Conservation (phyloP, 2,329 filamentous ascomycete species). For the Onygena corvina region DNA sequence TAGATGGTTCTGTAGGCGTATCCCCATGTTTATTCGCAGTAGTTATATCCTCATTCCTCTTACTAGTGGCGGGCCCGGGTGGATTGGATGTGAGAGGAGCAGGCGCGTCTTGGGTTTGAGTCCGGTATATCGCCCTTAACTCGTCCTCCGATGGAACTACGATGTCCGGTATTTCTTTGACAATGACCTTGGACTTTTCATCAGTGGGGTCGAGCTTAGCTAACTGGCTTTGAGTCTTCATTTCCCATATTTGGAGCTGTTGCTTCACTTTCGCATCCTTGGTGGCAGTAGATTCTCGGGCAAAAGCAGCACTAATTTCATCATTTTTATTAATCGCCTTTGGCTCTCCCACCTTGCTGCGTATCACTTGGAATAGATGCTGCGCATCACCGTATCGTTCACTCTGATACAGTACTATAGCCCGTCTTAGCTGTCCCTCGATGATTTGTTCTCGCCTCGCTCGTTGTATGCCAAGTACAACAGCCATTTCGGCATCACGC, state of each 20-base stretch:
- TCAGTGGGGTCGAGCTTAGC: constrained; percentile 40
- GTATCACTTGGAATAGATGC: constrained; percentile 51
- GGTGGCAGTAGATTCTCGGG: constrained; percentile 4
- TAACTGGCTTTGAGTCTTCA: constrained; percentile 44
- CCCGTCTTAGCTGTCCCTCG: constrained; percentile 70
- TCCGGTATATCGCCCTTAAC: constrained; percentile 26
- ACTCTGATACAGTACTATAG: constrained; percentile 58
- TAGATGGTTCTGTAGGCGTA: not conserved
- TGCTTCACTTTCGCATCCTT: constrained; percentile 16
- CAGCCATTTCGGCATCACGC: constrained; percentile 55
- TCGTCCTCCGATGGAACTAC: constrained; percentile 34
- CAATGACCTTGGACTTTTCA: constrained; percentile 33
- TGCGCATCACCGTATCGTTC: constrained; percentile 63
- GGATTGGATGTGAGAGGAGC: constrained; percentile 3
- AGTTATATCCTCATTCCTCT: constrained; percentile 8
- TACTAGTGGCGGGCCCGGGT: not conserved
- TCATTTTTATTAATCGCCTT: constrained; percentile 16
- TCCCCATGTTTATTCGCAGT: not conserved
- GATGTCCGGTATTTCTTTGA: constrained; percentile 44
- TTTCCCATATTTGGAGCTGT: constrained; percentile 45
- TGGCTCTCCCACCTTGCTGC: constrained; percentile 37
- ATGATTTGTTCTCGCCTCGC: constrained; percentile 63
- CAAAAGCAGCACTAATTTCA: constrained; percentile 21
- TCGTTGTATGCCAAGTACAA: constrained; percentile 51
- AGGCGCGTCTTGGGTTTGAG: constrained; percentile 20